Conservation (phyloP, 2,329 filamentous ascomycete genomes). For the Elsinoe australis region DNA sequence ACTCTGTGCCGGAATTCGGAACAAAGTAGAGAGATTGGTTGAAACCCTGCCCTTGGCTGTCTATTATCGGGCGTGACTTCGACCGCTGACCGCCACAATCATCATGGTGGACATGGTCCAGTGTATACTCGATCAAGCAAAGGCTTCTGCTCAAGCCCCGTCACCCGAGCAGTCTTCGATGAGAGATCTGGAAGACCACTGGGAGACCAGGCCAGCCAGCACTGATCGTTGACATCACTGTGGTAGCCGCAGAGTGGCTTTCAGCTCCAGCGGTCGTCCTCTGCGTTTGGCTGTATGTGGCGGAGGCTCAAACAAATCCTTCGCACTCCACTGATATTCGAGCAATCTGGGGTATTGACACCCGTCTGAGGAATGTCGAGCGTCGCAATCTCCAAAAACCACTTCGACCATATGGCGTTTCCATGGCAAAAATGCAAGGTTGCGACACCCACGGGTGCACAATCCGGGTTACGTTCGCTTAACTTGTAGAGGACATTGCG, state of each 20-base stretch:
- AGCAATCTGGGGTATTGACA: too few relatives aligned
- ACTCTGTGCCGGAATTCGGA: constrained; percentile 10
- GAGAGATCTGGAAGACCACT: constrained; percentile 10
- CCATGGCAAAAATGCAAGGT: neutral
- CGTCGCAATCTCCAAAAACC: too few relatives aligned
- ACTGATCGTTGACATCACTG: too few relatives aligned
- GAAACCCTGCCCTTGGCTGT: constrained; percentile 7
- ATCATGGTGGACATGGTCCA: constrained; percentile 5
- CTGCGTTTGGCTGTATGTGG: too few relatives aligned
- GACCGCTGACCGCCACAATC: constrained; percentile 3
- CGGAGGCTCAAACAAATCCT: constrained; percentile 3
- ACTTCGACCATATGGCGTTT: constrained; percentile 1
- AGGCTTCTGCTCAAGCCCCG: neutral
- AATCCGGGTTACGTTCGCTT: neutral
- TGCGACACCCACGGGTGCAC: too few relatives aligned
- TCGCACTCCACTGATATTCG: too few relatives aligned
- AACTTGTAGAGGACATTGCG: too few relatives aligned
- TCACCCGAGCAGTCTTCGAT: neutral
- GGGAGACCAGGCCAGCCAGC: too few relatives aligned
- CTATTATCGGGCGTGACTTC: constrained; percentile 1
- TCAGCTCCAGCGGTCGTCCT: too few relatives aligned
- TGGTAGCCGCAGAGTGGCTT: too few relatives aligned
- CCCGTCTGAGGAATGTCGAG: too few relatives aligned
- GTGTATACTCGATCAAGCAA: constrained; percentile 4
- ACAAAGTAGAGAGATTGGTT: constrained; percentile 2